Base-by-base conservation (phyloP, 2,329 filamentous ascomycete genomes). In the Tolypocladium tropicale region DNA sequence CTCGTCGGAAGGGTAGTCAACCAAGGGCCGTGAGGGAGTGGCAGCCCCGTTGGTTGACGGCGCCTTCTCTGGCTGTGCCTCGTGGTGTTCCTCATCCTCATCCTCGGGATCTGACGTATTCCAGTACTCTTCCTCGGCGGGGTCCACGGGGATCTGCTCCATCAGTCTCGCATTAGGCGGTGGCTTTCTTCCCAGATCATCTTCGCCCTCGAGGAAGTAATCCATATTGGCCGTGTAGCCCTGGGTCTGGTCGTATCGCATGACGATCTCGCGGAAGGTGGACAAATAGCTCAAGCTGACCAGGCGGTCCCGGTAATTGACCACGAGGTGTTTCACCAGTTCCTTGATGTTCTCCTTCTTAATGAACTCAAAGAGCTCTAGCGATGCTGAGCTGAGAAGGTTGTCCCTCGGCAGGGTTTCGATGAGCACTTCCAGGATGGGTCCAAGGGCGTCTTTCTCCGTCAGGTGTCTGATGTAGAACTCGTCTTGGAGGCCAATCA, bases 341-440 rank as follows among this genome's bases (percentile, higher is more conserved):
- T 88, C 84, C 69, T 91, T 95, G 64, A 92, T 80, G 55, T 85
- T 85, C 64, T 95, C 89, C 67, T 85, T 85, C 68, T 86, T 90
- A 64, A 97, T 89, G 65, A 87, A 91, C 65, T 95, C 91, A 61
- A 99, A 97, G 48, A 99, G 82, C 66, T 99, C 94, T 11, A 97
- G 78, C 64, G 90, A 96, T 10, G 92, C 93, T 0, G 93, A 97
- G 70, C 94, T 95, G 34, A 97, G 79, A 3, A 99, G 78, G 63
- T 96, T 97, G 70, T 99, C 93, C 46, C 91, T 84, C 1, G 92
- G 90, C 82, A 96, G 88, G 0, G 90, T 94, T 61, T 89, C 83
- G 55, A 88, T 81, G 36, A 97, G 81, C 39, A 96, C 86, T 62
- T 94, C 84, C 16, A 99, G 77, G 36, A 97, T 89, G 1, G 91